Evolutionary conservation across 768 basidiomycete species (phyloP), one percentile per base, ranked within the genome.

Genomic region (Dentipellis sp.): DNA sequence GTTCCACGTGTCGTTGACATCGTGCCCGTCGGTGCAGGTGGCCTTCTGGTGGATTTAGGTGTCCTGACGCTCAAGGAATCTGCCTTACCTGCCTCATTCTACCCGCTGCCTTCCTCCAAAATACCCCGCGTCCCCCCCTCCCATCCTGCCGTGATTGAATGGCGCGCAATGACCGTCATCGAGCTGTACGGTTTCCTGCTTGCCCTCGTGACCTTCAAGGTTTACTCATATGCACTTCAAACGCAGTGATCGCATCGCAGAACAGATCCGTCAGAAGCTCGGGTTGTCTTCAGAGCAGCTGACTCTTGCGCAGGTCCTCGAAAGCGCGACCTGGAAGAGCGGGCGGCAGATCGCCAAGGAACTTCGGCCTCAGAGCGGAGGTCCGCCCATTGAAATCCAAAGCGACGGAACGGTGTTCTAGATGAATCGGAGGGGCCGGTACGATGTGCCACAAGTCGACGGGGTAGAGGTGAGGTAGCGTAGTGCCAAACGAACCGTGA

Each of bases 281-380:
- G 71, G 72, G 1, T 67, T 88, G 22, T 71, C 72, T 0, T 61
- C 68, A 2, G 72, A 75, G 1, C 73, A 83, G 48, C 76, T 97
- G 22, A 78, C 81, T 0, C 79, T 94, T 8, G 86, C 93, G 0
- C 95, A 97, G 67, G 83, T 97, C 0, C 74, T 99, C 36, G 95
- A 98, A 71, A 84, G 86, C 52, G 94, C 94, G 1, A 98, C 94
- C 0, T 99, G 95, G 95, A 95, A 94, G 66, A 93, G 92, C 1
- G 95, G 95, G 3, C 75, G 95, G 4, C 92, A 95, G 71, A 90
- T 97, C 39, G 95, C 95, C 3, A 88, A 84, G 67, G 69, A 75
- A 67, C 84, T 80, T 67, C 73, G 94, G 4, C 87, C 85, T 0
- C 73, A 76, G 45, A 84, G 81, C 0, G 84, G 88, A 7, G 92